Evolutionary conservation across 2,329 filamentous ascomycete species (phyloP).

Genomic region (Sporothrix curviconia): DNA sequence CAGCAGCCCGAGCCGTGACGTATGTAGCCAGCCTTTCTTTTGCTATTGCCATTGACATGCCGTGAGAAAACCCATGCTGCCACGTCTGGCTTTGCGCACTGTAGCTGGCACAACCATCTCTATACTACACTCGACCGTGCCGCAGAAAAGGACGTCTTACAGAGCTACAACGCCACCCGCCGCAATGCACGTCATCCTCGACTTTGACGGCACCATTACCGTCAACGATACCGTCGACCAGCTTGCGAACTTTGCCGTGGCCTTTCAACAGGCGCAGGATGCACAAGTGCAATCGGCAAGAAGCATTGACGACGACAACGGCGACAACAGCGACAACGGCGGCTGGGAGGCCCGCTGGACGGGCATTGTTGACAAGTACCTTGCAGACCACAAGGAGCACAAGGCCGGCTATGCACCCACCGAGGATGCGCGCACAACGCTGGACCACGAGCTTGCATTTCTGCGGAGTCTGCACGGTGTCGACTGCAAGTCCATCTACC

Average conservation of each 20-base stretch:
- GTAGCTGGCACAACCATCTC: too few relatives aligned
- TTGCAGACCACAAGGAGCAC: constrained; percentile 34
- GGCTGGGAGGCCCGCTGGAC: constrained; percentile 38
- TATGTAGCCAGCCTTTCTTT: too few relatives aligned
- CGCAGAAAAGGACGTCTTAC: too few relatives aligned
- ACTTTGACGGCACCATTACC: constrained; percentile 57
- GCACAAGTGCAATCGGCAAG: constrained; percentile 12
- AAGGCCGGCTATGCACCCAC: constrained; percentile 27
- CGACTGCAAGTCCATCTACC: constrained; percentile 40
- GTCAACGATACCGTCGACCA: constrained; percentile 44
- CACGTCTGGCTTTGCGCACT: too few relatives aligned
- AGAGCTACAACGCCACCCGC: not conserved
- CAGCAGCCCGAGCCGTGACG: too few relatives aligned
- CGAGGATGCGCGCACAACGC: constrained; percentile 28
- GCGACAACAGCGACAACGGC: constrained; percentile 15
- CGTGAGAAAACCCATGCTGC: too few relatives aligned
- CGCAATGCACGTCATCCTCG: constrained; percentile 43
- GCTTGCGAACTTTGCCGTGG: constrained; percentile 40
- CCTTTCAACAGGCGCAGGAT: constrained; percentile 23
- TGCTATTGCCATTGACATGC: too few relatives aligned
- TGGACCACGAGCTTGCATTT: constrained; percentile 37
- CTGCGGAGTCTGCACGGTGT: constrained; percentile 37
- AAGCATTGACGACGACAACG: not conserved
- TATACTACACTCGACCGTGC: too few relatives aligned
- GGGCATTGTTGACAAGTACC: constrained; percentile 39